Base-by-base conservation (phyloP, 257 asterid genomes). In the Nicotiana knightiana region DNA sequence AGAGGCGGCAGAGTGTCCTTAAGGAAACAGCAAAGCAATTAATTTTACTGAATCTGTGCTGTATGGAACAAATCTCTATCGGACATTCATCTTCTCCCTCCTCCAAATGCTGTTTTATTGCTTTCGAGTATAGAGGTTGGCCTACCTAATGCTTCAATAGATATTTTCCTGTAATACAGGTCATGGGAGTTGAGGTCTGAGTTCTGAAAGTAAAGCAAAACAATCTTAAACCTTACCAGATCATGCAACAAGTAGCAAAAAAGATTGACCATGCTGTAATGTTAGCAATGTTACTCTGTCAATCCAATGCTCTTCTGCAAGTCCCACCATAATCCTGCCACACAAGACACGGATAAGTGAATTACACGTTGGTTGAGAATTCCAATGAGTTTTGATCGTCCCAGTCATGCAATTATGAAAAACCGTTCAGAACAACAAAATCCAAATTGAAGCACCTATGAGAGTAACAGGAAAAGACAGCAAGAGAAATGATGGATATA, bases 301-400 rank as follows among this genome's bases (percentile, higher is more conserved):
- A 75, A 75, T 51, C 46, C 43, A 28, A 48, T 75, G 80, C 63
- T 51, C 80, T 15, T 33, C 6, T 75, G 80, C 28, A 24, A 67
- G 80, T 75, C 62, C 79, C 79, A 24, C 39, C 79, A 24, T 54
- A 61, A 73, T 6, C 26, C 79, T 73, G 43, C 46, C 62, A 51
- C 80, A 51, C 63, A 26, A 75, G 9, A 51, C 16, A 75, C 46
- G 4, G 46, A 28, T 75, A 51, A 75, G 46, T 48, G 63, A 51
- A 75, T 46, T 75, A 53, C 46, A 13, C 46, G 39, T 24, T 51
- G 63, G 46, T 51, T 75, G 63, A 28, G 80, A 75, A 58, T 58
- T 58, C 63, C 26, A 58, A 18, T 17, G 28, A 58, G 51, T 75
- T 75, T 51, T 30, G 63, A 75, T 58, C 30, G 39, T 71, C 61